Evolutionary conservation across 176 grass and related monocot genomes (phyloP), one percentile per base, ranked within the genome.

Genomic region (Avena insularis): DNA sequence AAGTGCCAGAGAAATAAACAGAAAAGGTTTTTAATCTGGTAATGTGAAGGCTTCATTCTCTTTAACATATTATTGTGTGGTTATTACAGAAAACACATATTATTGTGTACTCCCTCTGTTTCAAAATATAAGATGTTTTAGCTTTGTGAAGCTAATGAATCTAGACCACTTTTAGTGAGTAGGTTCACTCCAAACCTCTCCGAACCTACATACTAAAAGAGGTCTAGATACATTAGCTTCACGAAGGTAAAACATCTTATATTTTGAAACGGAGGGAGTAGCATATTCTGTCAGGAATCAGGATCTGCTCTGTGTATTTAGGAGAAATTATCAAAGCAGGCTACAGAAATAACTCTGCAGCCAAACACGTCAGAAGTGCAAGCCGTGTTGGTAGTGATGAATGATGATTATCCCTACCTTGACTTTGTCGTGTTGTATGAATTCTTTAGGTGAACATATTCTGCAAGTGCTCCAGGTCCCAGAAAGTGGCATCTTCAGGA

Each of bases 391-490:
- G 70, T 69, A 69, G 59, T 81, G 27, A 35, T 78, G 81, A 65
- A 60, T 84, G 14, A 81, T 90, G 78, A 71, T 58, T 90, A 86
- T 82, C 59, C 69, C 27, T 86, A 19, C 81, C 88, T 38, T 67
- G 59, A 76, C 83, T 86, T 75, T 81, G 49, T 81, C 58, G 17
- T 59, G 83, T 50, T 85, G 60, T 60, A 60, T 86, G 69, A 76
- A 60, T 90, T 82, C 45, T 86, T 83, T 87, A 72, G 83, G 54
- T 79, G 64, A 31, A 72, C 83, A 59, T 91, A 76, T 87, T 72
- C 43, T 80, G 47, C 38, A 68, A 87, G 68, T 91, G 81, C 75
- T 80, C 58, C 55, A 66, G 56, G 47, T 87, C 62, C 53, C 67
- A 75, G 27, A 84, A 79, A 80, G 81, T 91, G 75, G 46, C 19